Conservation (phyloP, 805 yeast species). For the Spathaspora sp. region DNA sequence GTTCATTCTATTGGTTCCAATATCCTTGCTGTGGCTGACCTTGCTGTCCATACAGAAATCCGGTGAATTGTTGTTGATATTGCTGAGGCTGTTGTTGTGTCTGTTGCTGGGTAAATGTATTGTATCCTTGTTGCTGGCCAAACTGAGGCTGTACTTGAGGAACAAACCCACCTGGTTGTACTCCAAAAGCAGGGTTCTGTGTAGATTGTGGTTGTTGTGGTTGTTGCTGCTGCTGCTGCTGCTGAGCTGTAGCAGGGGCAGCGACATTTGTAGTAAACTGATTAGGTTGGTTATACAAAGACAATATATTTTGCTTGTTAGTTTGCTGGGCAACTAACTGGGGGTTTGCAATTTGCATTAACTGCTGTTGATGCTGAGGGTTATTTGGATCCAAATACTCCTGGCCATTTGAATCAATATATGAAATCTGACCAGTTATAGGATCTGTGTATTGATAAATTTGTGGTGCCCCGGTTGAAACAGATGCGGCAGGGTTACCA, state of each 20-base stretch:
- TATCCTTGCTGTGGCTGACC: conserved; percentile 4
- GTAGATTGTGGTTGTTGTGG: conserved; percentile 4
- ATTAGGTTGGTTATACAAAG: conserved; percentile 40
- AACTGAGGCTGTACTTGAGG: conserved; percentile 10
- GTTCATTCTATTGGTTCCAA: conserved; percentile 3
- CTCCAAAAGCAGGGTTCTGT: conserved; percentile 6
- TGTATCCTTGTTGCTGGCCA: background rate
- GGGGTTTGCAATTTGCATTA: conserved; percentile 31
- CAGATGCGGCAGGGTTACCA: conserved; percentile 11
- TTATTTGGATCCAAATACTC: conserved; percentile 51
- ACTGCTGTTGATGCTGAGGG: conserved; percentile 41
- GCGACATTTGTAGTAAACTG: conserved; percentile 24
- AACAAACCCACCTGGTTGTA: conserved; percentile 9
- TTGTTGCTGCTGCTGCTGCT: conserved; percentile 1
- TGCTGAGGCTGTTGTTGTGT: conserved; percentile 6
- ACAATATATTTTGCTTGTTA: conserved; percentile 35
- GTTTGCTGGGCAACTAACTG: conserved; percentile 34
- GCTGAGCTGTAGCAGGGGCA: conserved; percentile 14
- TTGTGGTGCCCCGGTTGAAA: conserved; percentile 25
- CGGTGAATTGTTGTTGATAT: conserved; percentile 10
- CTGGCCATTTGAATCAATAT: conserved; percentile 67
- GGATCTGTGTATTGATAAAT: conserved; percentile 72
- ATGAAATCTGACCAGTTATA: conserved; percentile 60
- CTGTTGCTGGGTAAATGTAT: background rate
- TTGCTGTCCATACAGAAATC: conserved; percentile 9